Conservation (phyloP, 2,329 filamentous ascomycete genomes). For the Trichoderma arundinaceum region DNA sequence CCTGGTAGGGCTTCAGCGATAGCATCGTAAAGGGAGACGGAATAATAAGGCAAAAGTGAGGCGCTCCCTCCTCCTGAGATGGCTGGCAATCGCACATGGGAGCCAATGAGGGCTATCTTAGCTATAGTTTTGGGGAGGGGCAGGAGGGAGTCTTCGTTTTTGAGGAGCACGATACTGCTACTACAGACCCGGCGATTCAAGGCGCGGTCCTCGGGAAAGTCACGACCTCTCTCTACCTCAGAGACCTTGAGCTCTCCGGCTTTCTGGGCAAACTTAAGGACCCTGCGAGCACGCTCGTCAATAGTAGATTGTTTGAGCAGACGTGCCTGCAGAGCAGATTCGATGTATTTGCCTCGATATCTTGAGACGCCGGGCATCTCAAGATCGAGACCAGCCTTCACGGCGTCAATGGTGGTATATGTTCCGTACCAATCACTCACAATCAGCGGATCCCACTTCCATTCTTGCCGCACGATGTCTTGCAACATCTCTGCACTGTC, state of each 20-base stretch:
- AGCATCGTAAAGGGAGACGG: slow-evolving; percentile 10
- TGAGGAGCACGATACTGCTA: slow-evolving; percentile 12
- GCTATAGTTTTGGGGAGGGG: not conserved
- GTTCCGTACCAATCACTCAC: slow-evolving; percentile 21
- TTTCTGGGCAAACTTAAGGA: not conserved
- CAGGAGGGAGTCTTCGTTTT: slow-evolving; percentile 1
- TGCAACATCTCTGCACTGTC: slow-evolving; percentile 1
- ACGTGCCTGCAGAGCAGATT: slow-evolving; percentile 15
- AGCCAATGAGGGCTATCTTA: slow-evolving; percentile 16
- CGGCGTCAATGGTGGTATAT: slow-evolving; percentile 11
- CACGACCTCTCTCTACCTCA: slow-evolving; percentile 8
- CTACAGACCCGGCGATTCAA: slow-evolving; percentile 6
- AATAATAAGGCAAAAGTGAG: slow-evolving; percentile 14
- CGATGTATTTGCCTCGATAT: slow-evolving; percentile 18
- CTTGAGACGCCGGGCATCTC: slow-evolving; percentile 21
- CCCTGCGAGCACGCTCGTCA: slow-evolving; percentile 10
- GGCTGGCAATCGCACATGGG: slow-evolving; percentile 2
- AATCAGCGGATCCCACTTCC: slow-evolving; percentile 19
- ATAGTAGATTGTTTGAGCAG: slow-evolving; percentile 4
- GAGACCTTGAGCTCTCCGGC: slow-evolving; percentile 13
- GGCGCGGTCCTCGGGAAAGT: slow-evolving; percentile 10
- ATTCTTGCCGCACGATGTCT: not conserved
- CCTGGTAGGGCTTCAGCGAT: not conserved
- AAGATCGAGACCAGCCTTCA: slow-evolving; percentile 12
- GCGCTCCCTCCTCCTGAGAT: slow-evolving; percentile 15